These are phyloP conservation scores for Aspergillus heteromorphus DNA, from an alignment of 495 filamentous ascomycete species.

Conservation along the genomic window DNA sequence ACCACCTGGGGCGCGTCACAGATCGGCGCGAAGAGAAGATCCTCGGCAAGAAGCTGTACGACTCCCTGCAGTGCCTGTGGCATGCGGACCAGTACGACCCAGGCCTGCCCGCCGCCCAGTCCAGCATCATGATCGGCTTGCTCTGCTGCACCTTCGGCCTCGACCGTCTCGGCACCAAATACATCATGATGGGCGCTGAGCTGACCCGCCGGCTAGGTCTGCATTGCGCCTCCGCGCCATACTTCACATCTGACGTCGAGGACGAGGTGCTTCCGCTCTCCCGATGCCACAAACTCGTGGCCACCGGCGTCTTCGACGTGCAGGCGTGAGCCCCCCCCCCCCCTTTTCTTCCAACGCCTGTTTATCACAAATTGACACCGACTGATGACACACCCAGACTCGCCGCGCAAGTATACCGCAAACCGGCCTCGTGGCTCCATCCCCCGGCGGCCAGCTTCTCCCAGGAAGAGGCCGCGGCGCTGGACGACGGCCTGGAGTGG, in stretches of 20 bases:
- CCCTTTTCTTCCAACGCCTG: too few species aligned
- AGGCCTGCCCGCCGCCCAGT: conserved; percentile 18
- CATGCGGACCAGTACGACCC: conserved; percentile 8
- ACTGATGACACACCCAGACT: conserved; percentile 15
- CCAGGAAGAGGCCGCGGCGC: conserved; percentile 9
- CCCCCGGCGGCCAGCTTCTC: conserved; percentile 16
- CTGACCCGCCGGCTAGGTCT: conserved; percentile 7
- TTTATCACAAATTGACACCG: background rate
- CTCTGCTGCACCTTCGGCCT: conserved; percentile 25
- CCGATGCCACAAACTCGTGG: conserved; percentile 18
- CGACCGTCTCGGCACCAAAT: conserved; percentile 21
- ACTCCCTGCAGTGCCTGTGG: conserved; percentile 21
- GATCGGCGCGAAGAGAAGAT: conserved; percentile 24
- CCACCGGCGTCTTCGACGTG: conserved; percentile 22
- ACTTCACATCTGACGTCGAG: conserved; percentile 1
- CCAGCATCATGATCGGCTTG: conserved; percentile 22
- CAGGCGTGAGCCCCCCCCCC: conserved; percentile 14
- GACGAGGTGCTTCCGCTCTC: background rate
- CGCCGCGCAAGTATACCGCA: conserved; percentile 22
- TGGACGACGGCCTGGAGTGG: conserved; percentile 15
- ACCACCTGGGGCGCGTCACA: conserved; percentile 17
- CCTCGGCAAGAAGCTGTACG: conserved; percentile 19
- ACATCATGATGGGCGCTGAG: conserved; percentile 21
- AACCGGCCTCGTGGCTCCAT: conserved; percentile 10
- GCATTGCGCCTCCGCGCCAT: conserved; percentile 4